These are phyloP conservation scores for Crithidia mellificae DNA, from an alignment of 208 protist genomes.

Conservation along the genomic window DNA sequence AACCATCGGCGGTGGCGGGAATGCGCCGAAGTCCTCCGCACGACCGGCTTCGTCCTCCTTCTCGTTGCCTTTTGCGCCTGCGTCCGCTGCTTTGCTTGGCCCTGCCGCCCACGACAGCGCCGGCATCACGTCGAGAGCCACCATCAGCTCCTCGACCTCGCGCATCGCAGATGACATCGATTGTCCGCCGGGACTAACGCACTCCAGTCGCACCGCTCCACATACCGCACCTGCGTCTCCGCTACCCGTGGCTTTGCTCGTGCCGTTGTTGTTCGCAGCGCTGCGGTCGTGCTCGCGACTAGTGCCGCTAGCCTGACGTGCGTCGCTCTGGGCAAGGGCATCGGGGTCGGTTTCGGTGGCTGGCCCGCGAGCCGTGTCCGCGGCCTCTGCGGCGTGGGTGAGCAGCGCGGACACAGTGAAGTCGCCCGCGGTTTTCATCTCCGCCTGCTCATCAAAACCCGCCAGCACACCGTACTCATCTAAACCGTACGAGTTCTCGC, in stretches of 20 bases:
- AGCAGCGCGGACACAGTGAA: slow-evolving; percentile 6
- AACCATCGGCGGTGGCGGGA: not conserved
- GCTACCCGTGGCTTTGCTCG: not conserved
- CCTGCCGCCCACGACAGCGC: not conserved
- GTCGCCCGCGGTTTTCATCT: not conserved
- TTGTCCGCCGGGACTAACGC: not conserved
- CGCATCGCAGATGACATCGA: slow-evolving; percentile 10
- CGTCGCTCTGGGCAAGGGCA: not conserved
- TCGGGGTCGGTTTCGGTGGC: not conserved
- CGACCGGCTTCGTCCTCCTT: not conserved
- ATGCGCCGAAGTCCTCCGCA: not conserved
- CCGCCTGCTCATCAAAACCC: not conserved
- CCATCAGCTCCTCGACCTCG: slow-evolving; percentile 16
- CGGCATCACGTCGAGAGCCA: slow-evolving; percentile 9
- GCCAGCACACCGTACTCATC: not conserved
- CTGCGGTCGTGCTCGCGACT: not conserved
- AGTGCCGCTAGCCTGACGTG: not conserved
- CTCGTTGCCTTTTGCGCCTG: not conserved
- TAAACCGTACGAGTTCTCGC: not conserved
- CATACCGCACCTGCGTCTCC: not conserved
- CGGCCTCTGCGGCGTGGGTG: not conserved
- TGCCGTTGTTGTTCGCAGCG: not conserved
- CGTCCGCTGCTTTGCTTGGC: not conserved
- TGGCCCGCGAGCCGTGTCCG: not conserved
- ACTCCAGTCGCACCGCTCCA: not conserved